Conservation (phyloP, 768 basidiomycete genomes). For the Amanita jacksonii region DNA sequence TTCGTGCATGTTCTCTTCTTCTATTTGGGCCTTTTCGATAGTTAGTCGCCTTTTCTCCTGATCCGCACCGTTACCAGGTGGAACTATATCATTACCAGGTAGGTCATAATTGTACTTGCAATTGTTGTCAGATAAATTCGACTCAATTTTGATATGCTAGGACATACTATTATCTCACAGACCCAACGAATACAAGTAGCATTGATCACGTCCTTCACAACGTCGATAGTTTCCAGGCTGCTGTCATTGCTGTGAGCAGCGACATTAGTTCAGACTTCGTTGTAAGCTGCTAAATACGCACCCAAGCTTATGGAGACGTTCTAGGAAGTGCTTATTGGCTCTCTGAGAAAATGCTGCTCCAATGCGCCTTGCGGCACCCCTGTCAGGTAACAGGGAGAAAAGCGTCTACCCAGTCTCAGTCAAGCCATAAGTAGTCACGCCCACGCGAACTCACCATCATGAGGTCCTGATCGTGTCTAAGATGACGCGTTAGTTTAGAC, state of each 20-base stretch:
- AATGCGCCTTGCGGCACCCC: conserved; percentile 11
- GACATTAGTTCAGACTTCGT: neutral
- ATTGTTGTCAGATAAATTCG: neutral
- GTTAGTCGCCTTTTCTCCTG: neutral
- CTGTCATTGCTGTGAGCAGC: neutral
- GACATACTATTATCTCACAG: conserved; percentile 17
- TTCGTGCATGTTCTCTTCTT: conserved; percentile 8
- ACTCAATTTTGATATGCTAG: no score
- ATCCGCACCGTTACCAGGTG: no score
- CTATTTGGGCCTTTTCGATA: neutral
- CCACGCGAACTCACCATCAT: conserved; percentile 13
- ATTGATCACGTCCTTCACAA: conserved; percentile 19
- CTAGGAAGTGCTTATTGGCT: conserved; percentile 10
- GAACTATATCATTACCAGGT: neutral
- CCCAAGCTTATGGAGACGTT: conserved; percentile 1
- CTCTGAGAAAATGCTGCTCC: conserved; percentile 13
- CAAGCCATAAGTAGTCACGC: neutral
- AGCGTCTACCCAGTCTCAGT: conserved; percentile 9
- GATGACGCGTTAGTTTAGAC: no score
- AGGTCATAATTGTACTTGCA: conserved; percentile 1
- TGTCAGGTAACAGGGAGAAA: conserved; percentile 15
- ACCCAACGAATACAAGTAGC: conserved; percentile 19
- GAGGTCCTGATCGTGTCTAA: conserved; percentile 15
- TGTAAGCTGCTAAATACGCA: neutral
- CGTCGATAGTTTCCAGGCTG: conserved; percentile 12